Evolutionary conservation across 75 land plant genomes (phyloP), one percentile per base, ranked within the genome.

Genomic region (Selaginella tamariscina): DNA sequence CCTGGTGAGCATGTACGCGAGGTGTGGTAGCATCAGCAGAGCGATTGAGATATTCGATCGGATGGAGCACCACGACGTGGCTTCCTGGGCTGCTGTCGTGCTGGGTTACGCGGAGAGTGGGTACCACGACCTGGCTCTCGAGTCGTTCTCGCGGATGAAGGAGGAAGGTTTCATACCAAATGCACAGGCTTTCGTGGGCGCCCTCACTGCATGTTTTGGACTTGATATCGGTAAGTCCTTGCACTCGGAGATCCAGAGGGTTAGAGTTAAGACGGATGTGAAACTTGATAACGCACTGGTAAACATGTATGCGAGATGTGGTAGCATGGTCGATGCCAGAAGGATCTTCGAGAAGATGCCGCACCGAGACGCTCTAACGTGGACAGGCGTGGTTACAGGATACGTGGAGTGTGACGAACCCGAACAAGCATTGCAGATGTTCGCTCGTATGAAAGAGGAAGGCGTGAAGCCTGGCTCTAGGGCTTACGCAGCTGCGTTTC

Each of bases 241-340:
- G n/a, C 62, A 59, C 62, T 2, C 21, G n/a, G 24, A 59, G 23
- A 2, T 59, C 27, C 8, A 23, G 26, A 59, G 21, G 26, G 18
- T 59, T 5, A 21, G 62, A 8, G 8, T 59, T n/a, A 26, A 59
- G 62, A 9, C 62, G 62, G 62, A 59, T n/a, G n/a, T 55, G 56
- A 65, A 71, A 27, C 74, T 78, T 33, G 62, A 26, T 2, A 59
- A n/a, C 26, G 5, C 62, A 9, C 62, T 59, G n/a, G 26, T 59
- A 8, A n/a, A 59, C 21, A 59, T 59, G 62, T 59, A 59, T n/a
- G 69, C 23, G 8, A 59, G 21, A 26, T 59, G 62, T 59, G 62
- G 26, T 2, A 59, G 62, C 62, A 8, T 23, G 62, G 62, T 8
- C 5, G 62, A 59, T 59, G 62, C 62, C 2, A 23, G 62, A 9